Evolutionary conservation across 2,329 filamentous ascomycete species (phyloP), one percentile per base, ranked within the genome.

Genomic region (Teratosphaeria pseudoeucalypti): DNA sequence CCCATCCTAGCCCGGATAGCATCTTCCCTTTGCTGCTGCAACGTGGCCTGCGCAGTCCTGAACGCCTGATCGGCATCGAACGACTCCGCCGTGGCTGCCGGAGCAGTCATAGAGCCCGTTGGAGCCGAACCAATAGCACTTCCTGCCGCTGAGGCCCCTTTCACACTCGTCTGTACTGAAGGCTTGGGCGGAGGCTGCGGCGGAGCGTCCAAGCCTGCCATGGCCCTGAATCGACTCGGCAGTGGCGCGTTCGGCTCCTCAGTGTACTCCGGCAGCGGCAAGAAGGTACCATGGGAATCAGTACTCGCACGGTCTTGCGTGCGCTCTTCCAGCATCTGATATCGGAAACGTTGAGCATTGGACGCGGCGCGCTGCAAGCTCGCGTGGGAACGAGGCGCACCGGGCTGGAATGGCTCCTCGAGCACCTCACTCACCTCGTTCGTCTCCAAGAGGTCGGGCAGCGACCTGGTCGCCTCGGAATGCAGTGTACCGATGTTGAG

Each of bases 231-330:
- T 6, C 70, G 66, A 47, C 70, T 68, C 7, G 72, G 72, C 2
- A 74, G 58, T 37, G 72, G 72, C 49, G 72, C 70, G 56, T 77
- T 71, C 4, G 75, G 72, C 2, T 88, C 84, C 62, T 84, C 83
- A 34, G 84, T 82, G 67, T 94, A 94, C 1, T 89, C 88, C 3
- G 89, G 89, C 27, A 90, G 87, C 5, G 89, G 87, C 11, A 89
- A 85, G n/a, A 90, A 87, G 84, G 87, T 90, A 66, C 89, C 88
- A 67, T 89, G 87, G 10, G 87, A 87, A 70, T 92, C 89, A 0
- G 62, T 62, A 55, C 65, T 68, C 53, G 66, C 62, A 34, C 67
- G 64, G 37, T 71, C 70, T 27, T 82, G 81, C 34, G 79, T 81
- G 39, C 68, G 65, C 60, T 81, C 79, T 23, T 83, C 78, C 2